Evolutionary conservation across 1,284 basidiomycete species (phyloP), one percentile per base, ranked within the genome.

Genomic region (Abortiporus biennis): DNA sequence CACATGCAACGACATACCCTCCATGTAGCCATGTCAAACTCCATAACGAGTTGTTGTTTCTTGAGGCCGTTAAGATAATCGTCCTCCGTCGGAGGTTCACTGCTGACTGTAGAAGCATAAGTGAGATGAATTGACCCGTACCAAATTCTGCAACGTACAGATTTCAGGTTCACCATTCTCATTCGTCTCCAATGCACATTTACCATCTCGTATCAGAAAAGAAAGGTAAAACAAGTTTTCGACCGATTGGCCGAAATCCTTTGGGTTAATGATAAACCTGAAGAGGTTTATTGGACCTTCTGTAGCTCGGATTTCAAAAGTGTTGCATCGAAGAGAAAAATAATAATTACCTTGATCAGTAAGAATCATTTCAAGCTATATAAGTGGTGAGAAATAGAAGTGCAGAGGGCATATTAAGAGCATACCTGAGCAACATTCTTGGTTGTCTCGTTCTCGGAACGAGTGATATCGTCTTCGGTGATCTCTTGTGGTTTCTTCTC

Each of bases 151-250:
- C 20, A 12, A 63, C 78, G 51, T 55, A 92, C 91, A 82, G 29
- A 92, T 76, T 5, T 82, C 63, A 2, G 85, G 85, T 53, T 89
- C 85, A 1, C 80, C 83, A 0, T 83, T 66, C 3, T 79, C 68
- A 35, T 69, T 64, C 1, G 74, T 74, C 51, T 85, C 78, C 34
- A 90, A 68, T 4, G 81, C 79, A 36, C 82, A 89, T 55, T 78
- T 80, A 11, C 85, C 88, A 52, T 95, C 91, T 35, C 87, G 74
- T 38, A 96, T 85, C 40, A 94, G 69, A 63, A 96, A 96, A 0
- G 92, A 92, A 1, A 95, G 72, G 54, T 95, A 90, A 60, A 96
- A 96, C 16, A 95, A 69, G 57, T 96, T 96, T 63, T 96, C 92
- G 16, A 96, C 88, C 0, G 90, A 90, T 59, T 96, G 92, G 0